A percentile compares a stretch with the other conserved stretches of the same genome.
Evolutionary conservation across 306 rosid species (phyloP).

Genomic region (Acacia confusa): DNA sequence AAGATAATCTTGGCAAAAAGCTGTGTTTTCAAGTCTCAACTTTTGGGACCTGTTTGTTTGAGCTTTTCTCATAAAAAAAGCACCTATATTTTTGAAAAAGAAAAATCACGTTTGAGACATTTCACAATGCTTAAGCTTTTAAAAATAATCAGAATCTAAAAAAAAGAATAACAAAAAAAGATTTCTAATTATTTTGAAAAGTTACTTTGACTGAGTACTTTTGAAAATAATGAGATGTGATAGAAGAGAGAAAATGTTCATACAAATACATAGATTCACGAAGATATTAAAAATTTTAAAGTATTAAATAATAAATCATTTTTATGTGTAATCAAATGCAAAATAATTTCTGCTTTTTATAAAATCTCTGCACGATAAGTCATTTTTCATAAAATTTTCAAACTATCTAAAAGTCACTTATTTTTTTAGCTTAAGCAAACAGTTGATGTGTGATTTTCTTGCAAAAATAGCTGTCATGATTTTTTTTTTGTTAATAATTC

Average conservation of each 20-base stretch:
- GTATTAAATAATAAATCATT: not conserved
- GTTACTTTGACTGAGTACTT: not conserved
- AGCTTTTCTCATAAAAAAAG: not conserved
- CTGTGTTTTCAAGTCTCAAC: not conserved
- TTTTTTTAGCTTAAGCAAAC: not conserved
- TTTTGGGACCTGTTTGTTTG: not conserved
- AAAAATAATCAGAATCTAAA: not conserved
- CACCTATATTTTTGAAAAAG: not conserved
- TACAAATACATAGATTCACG: not conserved
- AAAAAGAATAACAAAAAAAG: too few relatives aligned
- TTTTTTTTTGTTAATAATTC: not conserved
- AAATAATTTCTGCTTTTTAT: not conserved
- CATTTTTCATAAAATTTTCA: not conserved
- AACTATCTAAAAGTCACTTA: not conserved
- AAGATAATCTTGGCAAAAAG: not conserved
- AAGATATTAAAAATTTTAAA: not conserved
- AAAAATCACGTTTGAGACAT: not conserved
- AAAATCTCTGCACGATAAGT: not conserved
- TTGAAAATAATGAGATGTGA: not conserved
- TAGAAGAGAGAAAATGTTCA: not conserved
- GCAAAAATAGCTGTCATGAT: not conserved
- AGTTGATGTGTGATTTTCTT: not conserved
- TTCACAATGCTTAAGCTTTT: not conserved
- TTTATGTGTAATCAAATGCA: not conserved
- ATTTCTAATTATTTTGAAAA: not conserved